Conservation (phyloP, 1,139 yeast species). For the Debaryomyces nepalensis region DNA sequence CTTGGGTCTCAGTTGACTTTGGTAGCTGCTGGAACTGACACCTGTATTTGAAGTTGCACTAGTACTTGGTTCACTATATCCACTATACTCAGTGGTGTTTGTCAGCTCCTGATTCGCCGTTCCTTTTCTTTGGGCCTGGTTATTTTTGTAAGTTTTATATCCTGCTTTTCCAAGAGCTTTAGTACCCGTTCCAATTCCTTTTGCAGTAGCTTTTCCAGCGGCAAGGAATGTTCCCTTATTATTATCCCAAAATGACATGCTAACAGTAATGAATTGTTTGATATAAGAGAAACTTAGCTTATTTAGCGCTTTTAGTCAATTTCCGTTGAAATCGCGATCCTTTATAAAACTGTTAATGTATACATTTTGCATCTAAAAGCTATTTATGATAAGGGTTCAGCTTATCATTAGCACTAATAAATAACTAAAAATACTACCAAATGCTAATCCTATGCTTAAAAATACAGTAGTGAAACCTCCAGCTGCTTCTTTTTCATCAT, state of each 20-base stretch:
- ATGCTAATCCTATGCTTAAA: conserved; percentile 73
- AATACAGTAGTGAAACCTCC: conserved; percentile 89
- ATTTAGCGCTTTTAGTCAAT: background rate
- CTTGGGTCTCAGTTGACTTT: conserved; percentile 12
- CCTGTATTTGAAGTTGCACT: conserved; percentile 13
- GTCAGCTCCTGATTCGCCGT: conserved; percentile 16
- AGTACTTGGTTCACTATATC: conserved; percentile 15
- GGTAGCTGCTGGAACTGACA: conserved; percentile 4
- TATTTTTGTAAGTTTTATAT: conserved; percentile 49
- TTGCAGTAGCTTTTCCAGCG: conserved; percentile 51
- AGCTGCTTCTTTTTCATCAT: conserved; percentile 83
- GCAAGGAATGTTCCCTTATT: conserved; percentile 54
- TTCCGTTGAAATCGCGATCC: conserved; percentile 3
- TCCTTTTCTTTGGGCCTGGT: conserved; percentile 34
- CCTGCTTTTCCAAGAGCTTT: conserved; percentile 56
- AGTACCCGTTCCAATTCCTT: conserved; percentile 55
- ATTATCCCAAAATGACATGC: conserved; percentile 56
- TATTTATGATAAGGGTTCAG: conserved; percentile 14
- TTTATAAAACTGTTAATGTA: background rate
- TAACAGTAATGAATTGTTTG: background rate
- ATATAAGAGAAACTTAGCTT: background rate
- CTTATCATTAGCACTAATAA: conserved; percentile 50
- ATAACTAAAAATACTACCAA: conserved; percentile 79
- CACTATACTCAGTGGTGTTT: conserved; percentile 11
- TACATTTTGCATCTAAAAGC: background rate